Evolutionary conservation across 139 green algal genomes (phyloP).

Genomic region (Micractinium sp.): DNA sequence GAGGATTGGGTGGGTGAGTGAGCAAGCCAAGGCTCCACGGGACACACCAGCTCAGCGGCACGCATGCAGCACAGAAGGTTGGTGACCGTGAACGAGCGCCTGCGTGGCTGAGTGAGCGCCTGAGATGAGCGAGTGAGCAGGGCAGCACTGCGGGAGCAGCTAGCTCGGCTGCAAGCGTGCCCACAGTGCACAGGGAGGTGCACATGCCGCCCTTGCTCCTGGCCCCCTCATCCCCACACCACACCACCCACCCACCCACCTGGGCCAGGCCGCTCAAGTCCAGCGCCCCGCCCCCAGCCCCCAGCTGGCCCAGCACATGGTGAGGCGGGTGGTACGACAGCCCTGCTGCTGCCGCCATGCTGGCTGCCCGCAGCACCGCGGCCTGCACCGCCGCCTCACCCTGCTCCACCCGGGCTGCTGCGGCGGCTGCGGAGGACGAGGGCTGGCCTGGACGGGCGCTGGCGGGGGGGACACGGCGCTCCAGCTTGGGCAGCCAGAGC

Average conservation of each 20-base stretch:
- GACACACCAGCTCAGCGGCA: too few relatives aligned
- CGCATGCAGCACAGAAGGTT: too few relatives aligned
- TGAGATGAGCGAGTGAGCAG: too few relatives aligned
- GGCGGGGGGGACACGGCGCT: background rate
- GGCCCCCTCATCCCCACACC: background rate
- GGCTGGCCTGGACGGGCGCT: background rate
- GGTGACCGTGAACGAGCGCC: too few relatives aligned
- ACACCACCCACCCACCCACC: background rate
- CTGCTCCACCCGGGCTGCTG: background rate
- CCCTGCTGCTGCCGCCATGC: background rate
- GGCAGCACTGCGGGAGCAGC: too few relatives aligned
- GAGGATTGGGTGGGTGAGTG: too few relatives aligned
- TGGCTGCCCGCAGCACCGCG: background rate
- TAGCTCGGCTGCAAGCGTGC: too few relatives aligned
- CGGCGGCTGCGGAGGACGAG: background rate
- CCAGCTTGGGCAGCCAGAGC: too few relatives aligned
- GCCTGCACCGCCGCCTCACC: constrained; percentile 8
- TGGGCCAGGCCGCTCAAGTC: background rate
- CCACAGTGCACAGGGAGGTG: too few relatives aligned
- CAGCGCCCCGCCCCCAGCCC: background rate
- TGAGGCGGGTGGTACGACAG: background rate
- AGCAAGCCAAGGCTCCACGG: too few relatives aligned
- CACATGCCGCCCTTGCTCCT: background rate
- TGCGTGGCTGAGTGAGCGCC: too few relatives aligned
- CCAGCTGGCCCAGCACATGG: background rate